These are phyloP conservation scores for Xylaria sp. DNA, from an alignment of 2,329 filamentous ascomycete genomes.

Conservation along the genomic window DNA sequence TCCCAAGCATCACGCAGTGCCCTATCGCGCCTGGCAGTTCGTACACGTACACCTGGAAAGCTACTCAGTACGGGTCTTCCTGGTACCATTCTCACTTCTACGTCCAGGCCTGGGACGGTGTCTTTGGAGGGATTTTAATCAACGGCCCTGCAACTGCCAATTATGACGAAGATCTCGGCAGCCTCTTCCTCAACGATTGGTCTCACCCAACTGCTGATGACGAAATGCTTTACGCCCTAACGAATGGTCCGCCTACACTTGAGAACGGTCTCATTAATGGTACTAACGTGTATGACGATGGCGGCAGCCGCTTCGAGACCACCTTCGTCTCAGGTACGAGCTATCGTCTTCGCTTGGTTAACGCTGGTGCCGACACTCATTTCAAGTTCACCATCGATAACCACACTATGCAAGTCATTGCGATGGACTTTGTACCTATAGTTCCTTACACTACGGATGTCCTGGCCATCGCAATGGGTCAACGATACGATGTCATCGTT, in stretches of 20 bases:
- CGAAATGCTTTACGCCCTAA: slow-evolving; percentile 48
- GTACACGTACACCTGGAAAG: slow-evolving; percentile 68
- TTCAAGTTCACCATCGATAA: slow-evolving; percentile 63
- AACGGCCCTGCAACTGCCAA: slow-evolving; percentile 67
- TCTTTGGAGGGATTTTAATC: slow-evolving; percentile 70
- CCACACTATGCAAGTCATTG: slow-evolving; percentile 67
- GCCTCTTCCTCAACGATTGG: slow-evolving; percentile 70
- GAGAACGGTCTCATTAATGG: slow-evolving; percentile 56
- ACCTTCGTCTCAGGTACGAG: slow-evolving; percentile 54
- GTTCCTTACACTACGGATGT: slow-evolving; percentile 61
- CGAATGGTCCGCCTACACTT: slow-evolving; percentile 51
- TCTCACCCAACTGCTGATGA: slow-evolving; percentile 58
- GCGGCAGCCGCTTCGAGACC: slow-evolving; percentile 40
- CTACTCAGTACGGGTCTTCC: slow-evolving; percentile 63
- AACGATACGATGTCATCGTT: slow-evolving; percentile 44
- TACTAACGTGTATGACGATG: slow-evolving; percentile 46
- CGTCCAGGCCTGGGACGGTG: slow-evolving; percentile 56
- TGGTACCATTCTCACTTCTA: slow-evolving; percentile 72
- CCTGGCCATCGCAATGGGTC: slow-evolving; percentile 50
- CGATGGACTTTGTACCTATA: slow-evolving; percentile 66
- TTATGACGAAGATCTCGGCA: slow-evolving; percentile 73
- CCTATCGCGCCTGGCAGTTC: slow-evolving; percentile 62
- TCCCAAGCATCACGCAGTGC: slow-evolving; percentile 61
- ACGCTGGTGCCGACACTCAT: slow-evolving; percentile 54
- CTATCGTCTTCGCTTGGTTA: slow-evolving; percentile 60